These are phyloP conservation scores for Aureobasidium lini DNA, from an alignment of 2,329 filamentous ascomycete species.

Conservation along the genomic window DNA sequence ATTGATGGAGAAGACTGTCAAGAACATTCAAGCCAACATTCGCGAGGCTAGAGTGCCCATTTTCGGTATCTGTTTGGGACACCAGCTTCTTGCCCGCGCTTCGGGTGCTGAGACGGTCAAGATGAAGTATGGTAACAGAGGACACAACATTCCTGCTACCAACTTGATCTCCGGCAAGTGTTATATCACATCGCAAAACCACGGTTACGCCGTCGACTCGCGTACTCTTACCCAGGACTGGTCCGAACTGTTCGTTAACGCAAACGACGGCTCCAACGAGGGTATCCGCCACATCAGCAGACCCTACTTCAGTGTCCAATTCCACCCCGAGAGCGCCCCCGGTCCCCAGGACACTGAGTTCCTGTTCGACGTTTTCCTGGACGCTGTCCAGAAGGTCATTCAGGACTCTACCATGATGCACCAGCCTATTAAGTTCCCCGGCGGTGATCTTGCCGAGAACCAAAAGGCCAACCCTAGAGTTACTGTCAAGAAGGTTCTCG, in stretches of 20 bases:
- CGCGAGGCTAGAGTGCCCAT: conserved; percentile 75
- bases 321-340: conserved; percentile 94
- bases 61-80: conserved; percentile 93
- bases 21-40: conserved; percentile 69
- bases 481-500: conserved; percentile 85
- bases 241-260: conserved; percentile 94
- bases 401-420: conserved; percentile 59
- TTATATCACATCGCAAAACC: conserved; percentile 98
- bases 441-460: conserved; percentile 73
- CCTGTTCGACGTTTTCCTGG: conserved; percentile 93
- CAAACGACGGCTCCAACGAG: conserved; percentile 97
- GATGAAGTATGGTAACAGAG: conserved; percentile 99
- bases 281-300: conserved; percentile 81
- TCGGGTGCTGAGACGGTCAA: conserved; percentile 80
- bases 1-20: conserved; percentile 69
- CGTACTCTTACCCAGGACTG: conserved; percentile 67
- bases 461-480: conserved; percentile 68
- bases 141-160: conserved; percentile 96
- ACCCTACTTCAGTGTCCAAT: conserved; percentile 98
- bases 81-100: conserved; percentile 84
- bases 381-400: conserved; percentile 68
- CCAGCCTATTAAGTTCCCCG: conserved; percentile 77
- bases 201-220: conserved; percentile 89
- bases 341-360: conserved; percentile 94
- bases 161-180: conserved; percentile 93